A percentile compares a stretch with the other conserved stretches of the same genome.
Evolutionary conservation across 2,329 filamentous ascomycete genomes (phyloP).

Genomic region (Aureobasidium sp.): DNA sequence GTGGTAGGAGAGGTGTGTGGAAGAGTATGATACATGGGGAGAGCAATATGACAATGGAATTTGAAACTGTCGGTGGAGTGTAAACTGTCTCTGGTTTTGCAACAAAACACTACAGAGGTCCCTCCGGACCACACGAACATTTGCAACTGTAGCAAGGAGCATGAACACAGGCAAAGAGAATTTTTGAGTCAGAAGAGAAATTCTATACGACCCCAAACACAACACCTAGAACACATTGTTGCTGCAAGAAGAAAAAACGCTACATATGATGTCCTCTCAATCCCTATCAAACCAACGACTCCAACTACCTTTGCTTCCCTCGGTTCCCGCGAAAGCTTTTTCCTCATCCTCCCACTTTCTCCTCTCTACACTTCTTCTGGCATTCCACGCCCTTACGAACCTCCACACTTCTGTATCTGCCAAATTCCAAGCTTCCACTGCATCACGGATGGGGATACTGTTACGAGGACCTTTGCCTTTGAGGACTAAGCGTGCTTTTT

Average conservation of each 20-base stretch:
- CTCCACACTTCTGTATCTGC: slow-evolving; percentile 83
- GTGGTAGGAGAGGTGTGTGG: background rate
- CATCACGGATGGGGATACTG: slow-evolving; percentile 36
- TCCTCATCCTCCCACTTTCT: slow-evolving; percentile 76
- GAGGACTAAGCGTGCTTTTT: slow-evolving; percentile 48
- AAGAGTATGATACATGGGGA: background rate
- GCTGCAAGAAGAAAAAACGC: too few species aligned
- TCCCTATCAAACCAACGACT: slow-evolving; percentile 25
- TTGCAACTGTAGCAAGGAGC: too few species aligned
- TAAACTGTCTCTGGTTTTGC: too few species aligned
- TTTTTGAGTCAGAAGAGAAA: background rate
- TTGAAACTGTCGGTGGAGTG: too few species aligned
- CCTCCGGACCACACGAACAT: too few species aligned
- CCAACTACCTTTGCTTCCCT: slow-evolving; percentile 47
- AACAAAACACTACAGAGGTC: too few species aligned
- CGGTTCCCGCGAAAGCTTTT: slow-evolving; percentile 67
- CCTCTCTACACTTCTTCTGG: slow-evolving; percentile 69
- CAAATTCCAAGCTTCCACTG: slow-evolving; percentile 60
- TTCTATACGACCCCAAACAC: background rate
- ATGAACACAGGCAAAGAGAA: too few species aligned
- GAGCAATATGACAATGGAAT: background rate
- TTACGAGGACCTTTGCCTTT: slow-evolving; percentile 20
- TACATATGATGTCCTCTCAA: background rate
- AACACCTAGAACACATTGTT: too few species aligned
- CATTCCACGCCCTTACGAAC: slow-evolving; percentile 74